These are phyloP conservation scores for Gossypium thurberi DNA, from an alignment of 345 rosid species.

Conservation along the genomic window DNA sequence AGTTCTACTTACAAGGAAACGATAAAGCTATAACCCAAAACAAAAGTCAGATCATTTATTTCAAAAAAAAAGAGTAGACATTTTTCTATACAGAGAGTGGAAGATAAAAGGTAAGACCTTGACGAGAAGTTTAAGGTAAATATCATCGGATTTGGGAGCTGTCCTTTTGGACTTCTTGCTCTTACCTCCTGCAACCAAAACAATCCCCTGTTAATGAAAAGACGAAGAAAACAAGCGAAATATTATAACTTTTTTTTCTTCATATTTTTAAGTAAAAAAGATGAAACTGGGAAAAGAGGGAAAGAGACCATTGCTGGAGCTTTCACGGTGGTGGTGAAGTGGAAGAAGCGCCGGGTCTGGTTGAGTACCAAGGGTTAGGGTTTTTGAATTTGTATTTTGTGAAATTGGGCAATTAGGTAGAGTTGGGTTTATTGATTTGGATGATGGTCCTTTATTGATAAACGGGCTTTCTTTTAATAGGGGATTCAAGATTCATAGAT, in stretches of 20 bases:
- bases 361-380: conserved; percentile 29
- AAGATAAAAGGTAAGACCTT: conserved; percentile 40
- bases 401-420: not conserved
- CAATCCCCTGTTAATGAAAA: conserved; percentile 59
- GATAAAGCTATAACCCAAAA: conserved; percentile 47
- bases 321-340: not conserved
- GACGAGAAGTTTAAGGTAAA: conserved; percentile 89
- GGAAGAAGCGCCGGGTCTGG: conserved; percentile 8
- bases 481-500: too few species aligned
- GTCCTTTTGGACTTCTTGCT: conserved; percentile 80
- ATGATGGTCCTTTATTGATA: too few species aligned
- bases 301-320: conserved; percentile 34
- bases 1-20: conserved; percentile 84
- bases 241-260: not conserved
- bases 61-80: not conserved
- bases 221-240: conserved; percentile 8
- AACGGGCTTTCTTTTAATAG: too few species aligned
- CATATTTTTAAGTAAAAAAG: not conserved
- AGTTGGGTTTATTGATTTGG: not conserved
- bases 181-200: conserved; percentile 92
- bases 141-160: conserved; percentile 84
- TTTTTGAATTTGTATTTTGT: conserved; percentile 23
- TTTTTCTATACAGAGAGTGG: not conserved
- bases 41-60: not conserved
- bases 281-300: not conserved